Conservation (phyloP, 2,329 filamentous ascomycete genomes). For the Diplodia mutila region DNA sequence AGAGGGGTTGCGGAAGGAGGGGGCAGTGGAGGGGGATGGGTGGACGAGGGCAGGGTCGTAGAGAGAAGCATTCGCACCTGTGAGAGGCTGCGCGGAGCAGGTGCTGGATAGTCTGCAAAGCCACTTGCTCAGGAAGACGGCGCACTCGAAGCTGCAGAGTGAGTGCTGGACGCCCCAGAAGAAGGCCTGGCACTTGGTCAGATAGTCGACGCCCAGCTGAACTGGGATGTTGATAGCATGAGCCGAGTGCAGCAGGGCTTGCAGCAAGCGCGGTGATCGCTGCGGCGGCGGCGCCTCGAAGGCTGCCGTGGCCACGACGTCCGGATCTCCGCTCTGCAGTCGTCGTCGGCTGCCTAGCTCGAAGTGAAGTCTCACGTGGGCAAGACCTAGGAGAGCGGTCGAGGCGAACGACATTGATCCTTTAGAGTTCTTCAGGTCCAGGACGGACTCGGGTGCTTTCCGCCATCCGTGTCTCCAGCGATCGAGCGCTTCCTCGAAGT, state of each 20-base stretch:
- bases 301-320: neutral
- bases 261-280: slow-evolving; percentile 1
- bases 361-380: slow-evolving; percentile 7
- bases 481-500: slow-evolving; percentile 11
- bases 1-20: neutral
- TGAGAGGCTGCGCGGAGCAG: neutral
- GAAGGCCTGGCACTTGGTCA: slow-evolving; percentile 6
- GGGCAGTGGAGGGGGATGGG: too few relatives aligned
- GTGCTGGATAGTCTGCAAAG: neutral
- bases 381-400: slow-evolving; percentile 8
- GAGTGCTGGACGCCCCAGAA: slow-evolving; percentile 17
- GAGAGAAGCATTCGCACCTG: slow-evolving; percentile 4
- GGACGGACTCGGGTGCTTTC: slow-evolving; percentile 5
- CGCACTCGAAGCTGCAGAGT: slow-evolving; percentile 2
- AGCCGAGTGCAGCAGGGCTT: slow-evolving; percentile 6
- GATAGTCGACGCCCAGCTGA: slow-evolving; percentile 17
- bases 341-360: slow-evolving; percentile 16
- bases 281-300: slow-evolving; percentile 7
- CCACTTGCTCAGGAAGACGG: slow-evolving; percentile 20
- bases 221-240: slow-evolving; percentile 15
- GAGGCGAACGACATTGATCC: slow-evolving; percentile 14
- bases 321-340: slow-evolving; percentile 6
- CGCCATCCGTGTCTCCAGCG: slow-evolving; percentile 11
- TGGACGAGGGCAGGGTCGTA: too few relatives aligned
- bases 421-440: slow-evolving; percentile 5